Base-by-base conservation (phyloP, 352 stramenopile species). In the Phytophthora colocasiae region DNA sequence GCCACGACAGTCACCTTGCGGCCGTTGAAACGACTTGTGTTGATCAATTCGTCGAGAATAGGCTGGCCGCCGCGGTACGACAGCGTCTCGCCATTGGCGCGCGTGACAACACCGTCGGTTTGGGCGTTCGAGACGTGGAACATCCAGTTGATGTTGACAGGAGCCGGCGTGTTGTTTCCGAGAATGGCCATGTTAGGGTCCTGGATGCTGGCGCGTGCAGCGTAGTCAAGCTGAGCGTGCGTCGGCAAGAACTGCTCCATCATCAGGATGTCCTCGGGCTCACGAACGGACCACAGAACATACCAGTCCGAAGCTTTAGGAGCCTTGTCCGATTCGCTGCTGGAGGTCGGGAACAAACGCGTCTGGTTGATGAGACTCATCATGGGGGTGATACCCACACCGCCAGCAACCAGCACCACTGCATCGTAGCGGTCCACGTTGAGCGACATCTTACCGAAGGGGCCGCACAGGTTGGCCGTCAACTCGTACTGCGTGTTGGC, bases 371-470 rank as follows among this genome's bases (percentile, higher is more conserved):
- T 68, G 5, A 91, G 39, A 40, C 74, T 93, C 52, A 93, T 74
- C 59, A 95, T 80, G 5, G 87, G 87, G 4, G 85, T 95, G 50
- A 95, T 86, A 51, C 87, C 87, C 11, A 95, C 81, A 50, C 87
- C 87, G 12, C 87, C 85, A 15, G 76, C 83, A 38, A 93, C 63
- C 24, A 95, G 55, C 38, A 95, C 63, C 14, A 93, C 71, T 0
- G 80, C 69, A 19, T 93, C 83, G 52, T 93, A 95, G 22, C 67
- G 59, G 4, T 90, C 75, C 6, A 92, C 63, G 26, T 93, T 75
- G 3, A 93, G 56, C 10, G 78, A 80, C 52, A 89, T 65, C 36
- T 83, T 86, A 19, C 87, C 87, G 31, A 87, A 92, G 10, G 87
- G 87, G 26, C 87, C 87, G 40, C 82, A 88, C 43, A 95, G 54